Conservation (phyloP, 2,329 filamentous ascomycete genomes). For the Emmonsia crescens region DNA sequence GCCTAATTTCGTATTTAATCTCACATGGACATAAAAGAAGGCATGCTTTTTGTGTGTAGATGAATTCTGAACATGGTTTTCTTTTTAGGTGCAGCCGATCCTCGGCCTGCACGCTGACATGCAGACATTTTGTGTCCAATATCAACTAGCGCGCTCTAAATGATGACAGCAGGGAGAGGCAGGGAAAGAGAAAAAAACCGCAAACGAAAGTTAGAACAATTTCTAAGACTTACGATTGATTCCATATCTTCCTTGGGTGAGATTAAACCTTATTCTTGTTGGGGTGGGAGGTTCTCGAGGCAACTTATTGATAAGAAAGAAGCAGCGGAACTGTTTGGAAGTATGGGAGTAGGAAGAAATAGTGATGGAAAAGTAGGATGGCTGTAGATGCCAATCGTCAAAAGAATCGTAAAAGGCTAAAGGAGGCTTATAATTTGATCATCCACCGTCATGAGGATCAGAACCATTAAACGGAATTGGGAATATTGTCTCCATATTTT, state of each 20-base stretch:
- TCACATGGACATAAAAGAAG: background rate
- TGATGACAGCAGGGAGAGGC: background rate
- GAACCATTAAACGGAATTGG: background rate
- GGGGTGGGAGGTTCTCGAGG: background rate
- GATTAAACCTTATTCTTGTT: background rate
- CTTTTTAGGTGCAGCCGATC: background rate
- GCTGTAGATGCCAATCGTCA: background rate
- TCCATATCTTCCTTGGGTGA: background rate
- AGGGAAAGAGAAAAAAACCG: background rate
- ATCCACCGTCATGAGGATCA: background rate
- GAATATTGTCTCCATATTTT: background rate
- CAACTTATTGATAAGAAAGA: background rate
- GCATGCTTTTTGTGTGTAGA: background rate
- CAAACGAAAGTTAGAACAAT: background rate
- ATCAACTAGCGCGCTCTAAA: background rate
- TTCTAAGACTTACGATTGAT: background rate
- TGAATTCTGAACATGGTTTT: background rate
- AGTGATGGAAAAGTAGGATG: background rate
- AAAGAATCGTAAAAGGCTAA: background rate
- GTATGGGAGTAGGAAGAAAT: background rate
- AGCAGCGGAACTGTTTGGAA: background rate
- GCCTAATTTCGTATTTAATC: background rate
- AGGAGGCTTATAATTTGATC: background rate
- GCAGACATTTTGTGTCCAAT: background rate
- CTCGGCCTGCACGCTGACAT: background rate